Evolutionary conservation across 202 grass and related monocot species (phyloP), one percentile per base, ranked within the genome.

Genomic region (Musa balbisiana): DNA sequence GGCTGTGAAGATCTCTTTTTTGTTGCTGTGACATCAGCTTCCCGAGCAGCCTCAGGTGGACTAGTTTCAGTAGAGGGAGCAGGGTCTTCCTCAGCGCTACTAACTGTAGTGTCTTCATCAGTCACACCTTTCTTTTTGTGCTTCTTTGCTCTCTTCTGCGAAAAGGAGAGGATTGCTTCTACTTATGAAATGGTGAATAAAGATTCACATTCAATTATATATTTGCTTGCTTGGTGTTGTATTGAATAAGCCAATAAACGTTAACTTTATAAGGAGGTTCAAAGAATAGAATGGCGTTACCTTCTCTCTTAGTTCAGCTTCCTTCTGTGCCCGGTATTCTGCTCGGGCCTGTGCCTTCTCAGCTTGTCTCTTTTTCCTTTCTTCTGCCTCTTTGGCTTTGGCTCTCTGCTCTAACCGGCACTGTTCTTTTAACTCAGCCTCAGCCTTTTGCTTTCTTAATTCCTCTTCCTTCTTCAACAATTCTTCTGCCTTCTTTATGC

Each of bases 341-440:
- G 89, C 91, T 82, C 95, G 78, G 73, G 82, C 89, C 69, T 82
- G 84, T 19, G 85, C 87, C 75, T 87, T 99, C 54, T 95, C 89
- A 24, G 80, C 78, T 82, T 94, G 89, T 72, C 73, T 63, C 55
- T 73, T 99, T 85, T 99, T 99, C 76, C 91, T 86, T 84, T 95
- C 95, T 65, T 88, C 95, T 53, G 95, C 95, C 55, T 94, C 89
- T 76, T 92, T 99, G 79, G 95, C 95, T 87, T 95, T 95, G 23
- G 80, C 83, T 73, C 84, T 99, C 27, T 99, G 91, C 72, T 99
- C 95, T 87, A 85, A 58, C 43, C 87, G 75, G 19, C 83, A 74
- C 55, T 27, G 69, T 68, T 92, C 91, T 69, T 90, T 99, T 78
- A 90, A 82, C 75, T 77, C 62, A 67, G 85, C 85, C 82, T 85